Conservation (phyloP, 306 rosid species). For the Pterocarpus macrocarpus region DNA sequence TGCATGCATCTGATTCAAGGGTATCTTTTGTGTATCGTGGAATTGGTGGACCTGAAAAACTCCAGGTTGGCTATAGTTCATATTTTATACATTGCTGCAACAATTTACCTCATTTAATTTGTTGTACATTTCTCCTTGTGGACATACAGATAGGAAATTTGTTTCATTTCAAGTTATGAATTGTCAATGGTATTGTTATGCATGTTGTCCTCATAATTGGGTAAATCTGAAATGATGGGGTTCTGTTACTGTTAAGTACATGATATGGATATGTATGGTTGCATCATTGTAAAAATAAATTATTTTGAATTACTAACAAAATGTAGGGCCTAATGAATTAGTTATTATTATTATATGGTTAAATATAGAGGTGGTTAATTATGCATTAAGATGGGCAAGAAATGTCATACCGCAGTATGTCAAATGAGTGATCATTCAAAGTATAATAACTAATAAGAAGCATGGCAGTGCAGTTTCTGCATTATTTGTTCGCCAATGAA, state of each 20-base stretch:
- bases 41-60: slow-evolving; percentile 70
- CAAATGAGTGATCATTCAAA: slow-evolving; percentile 1
- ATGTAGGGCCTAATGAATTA: not conserved
- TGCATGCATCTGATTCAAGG: slow-evolving; percentile 83
- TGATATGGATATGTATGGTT: slow-evolving; percentile 26
- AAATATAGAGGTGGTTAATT: not conserved
- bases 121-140: slow-evolving; percentile 27
- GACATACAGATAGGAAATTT: slow-evolving; percentile 13
- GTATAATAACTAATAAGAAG: slow-evolving; percentile 22
- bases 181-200: slow-evolving; percentile 30
- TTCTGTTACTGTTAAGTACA: slow-evolving; percentile 3
- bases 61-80: slow-evolving; percentile 72
- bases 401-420: slow-evolving; percentile 11
- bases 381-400: slow-evolving; percentile 17
- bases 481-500: not conserved
- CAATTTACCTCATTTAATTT: slow-evolving; percentile 16
- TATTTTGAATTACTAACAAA: slow-evolving; percentile 1
- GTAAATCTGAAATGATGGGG: not conserved
- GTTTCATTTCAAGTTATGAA: slow-evolving; percentile 23
- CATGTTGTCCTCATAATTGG: not conserved
- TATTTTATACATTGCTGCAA: slow-evolving; percentile 42
- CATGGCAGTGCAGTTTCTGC: slow-evolving; percentile 27
- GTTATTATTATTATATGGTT: slow-evolving; percentile 7
- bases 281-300: slow-evolving; percentile 2
- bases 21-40: slow-evolving; percentile 67